phyloP scores from a whole-genome alignment of 2,329 filamentous ascomycete genomes.

The Cercospora brassicicola region DNA sequence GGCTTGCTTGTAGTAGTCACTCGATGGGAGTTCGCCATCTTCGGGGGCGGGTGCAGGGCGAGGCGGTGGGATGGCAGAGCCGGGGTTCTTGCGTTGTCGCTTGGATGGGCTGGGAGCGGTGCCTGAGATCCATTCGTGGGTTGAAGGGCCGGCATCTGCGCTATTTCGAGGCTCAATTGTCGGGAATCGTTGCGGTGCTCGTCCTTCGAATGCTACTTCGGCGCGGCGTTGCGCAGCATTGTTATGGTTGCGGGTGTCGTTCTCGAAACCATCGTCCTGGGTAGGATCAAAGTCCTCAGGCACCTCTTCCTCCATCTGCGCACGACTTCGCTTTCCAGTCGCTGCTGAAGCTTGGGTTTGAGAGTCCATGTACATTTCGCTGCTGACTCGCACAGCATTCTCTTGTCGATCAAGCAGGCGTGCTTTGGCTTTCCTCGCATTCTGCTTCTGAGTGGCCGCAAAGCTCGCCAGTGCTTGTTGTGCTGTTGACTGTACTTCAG shows the following conservation, averaged over 20 bases:
- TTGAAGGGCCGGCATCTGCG: conserved; percentile 16
- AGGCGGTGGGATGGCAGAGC: conserved; percentile 34
- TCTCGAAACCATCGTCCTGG: conserved; percentile 50
- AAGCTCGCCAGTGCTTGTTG: conserved; percentile 12
- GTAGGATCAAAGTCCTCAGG: conserved; percentile 27
- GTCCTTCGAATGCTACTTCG: conserved; percentile 35
- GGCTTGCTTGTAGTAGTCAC: conserved; percentile 23
- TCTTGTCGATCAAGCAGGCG: conserved; percentile 33
- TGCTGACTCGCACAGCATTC: conserved; percentile 20
- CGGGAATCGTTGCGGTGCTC: conserved; percentile 1
- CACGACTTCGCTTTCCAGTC: conserved; percentile 10
- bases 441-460: conserved; percentile 7
- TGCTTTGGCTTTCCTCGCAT: conserved; percentile 14
- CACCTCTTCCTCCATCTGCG: conserved; percentile 8
- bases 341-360: not conserved
- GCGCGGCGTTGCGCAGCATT: conserved; percentile 39
- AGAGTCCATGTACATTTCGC: conserved; percentile 13
- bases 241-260: conserved; percentile 38
- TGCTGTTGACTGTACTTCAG: not conserved
- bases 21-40: conserved; percentile 9
- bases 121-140: not conserved
- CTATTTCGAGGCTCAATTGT: conserved; percentile 2
- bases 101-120: conserved; percentile 19
- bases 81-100: conserved; percentile 37
- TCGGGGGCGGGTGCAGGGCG: conserved; percentile 19